Base-by-base conservation (phyloP, 441 rosid species). In the Euphorbia celastroides region DNA sequence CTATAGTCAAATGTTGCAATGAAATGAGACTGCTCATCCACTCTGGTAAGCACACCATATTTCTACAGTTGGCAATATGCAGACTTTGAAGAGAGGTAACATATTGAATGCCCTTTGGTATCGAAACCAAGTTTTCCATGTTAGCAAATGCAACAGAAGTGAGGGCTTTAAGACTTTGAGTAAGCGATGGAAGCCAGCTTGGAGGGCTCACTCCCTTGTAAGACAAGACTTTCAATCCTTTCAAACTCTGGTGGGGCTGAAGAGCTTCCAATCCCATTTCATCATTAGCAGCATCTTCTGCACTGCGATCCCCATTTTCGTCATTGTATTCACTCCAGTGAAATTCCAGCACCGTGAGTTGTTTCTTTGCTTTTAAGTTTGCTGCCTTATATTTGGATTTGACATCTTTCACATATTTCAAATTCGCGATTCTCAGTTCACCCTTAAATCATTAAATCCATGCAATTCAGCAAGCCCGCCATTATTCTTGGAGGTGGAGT, bases 381-480 rank as follows among this genome's bases (percentile, higher is more conserved):
- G 12, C n/a, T n/a, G n/a, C n/a, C n/a, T n/a, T n/a, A 38, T n/a
- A 38, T 38, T 38, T 14, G 12, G 44, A 38, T 9, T 11, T 14
- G 12, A 14, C 44, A 38, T 38, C 11, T 38, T 14, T 38, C 44
- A 9, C 44, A 9, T 38, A 19, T 7, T 25, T 12, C 31, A 42
- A 2, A 1, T 41, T 54, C n/a, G 0, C 2, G 14, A 74, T 64
- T 17, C 5, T 4, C 5, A 74, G 26, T 7, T 4, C 0, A 5
- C 57, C 72, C 34, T 62, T 65, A 76, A 64, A 20, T 64, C 51
- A 68, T 72, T 70, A 1, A 76, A 69, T 1, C 1, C 34, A 2
- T 56, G 57, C 56, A 80, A 58, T 31, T 66, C 73, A 12, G 28
- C 63, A 27, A 78, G 64, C 34, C 72, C 57, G 12, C 70, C 28